A percentile compares a stretch with the other conserved stretches of the same genome.
phyloP scores from a whole-genome alignment of 805 yeast genomes.

The Ogataea paradorogensis region DNA sequence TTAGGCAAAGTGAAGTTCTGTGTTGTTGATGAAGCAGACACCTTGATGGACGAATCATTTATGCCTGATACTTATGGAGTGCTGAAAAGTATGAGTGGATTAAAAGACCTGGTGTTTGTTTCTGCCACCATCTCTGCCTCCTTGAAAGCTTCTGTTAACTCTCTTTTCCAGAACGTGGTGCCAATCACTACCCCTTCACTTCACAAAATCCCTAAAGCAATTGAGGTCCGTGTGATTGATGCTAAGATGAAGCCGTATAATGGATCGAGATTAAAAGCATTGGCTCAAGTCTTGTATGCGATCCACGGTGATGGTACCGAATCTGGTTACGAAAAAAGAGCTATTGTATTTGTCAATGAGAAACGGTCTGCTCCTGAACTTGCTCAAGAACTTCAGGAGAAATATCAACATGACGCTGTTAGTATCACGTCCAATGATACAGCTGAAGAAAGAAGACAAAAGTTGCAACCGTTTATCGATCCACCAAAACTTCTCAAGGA shows the following conservation, averaged over 20 bases:
- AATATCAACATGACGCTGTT: conserved; percentile 55
- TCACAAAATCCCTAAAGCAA: conserved; percentile 77
- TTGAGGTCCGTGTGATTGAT: conserved; percentile 72
- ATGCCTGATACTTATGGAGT: conserved; percentile 58
- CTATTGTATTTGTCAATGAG: conserved; percentile 80
- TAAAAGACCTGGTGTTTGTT: conserved; percentile 68
- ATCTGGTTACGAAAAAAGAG: conserved; percentile 68
- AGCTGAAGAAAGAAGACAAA: conserved; percentile 54
- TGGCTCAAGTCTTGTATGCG: conserved; percentile 86
- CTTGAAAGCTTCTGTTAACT: conserved; percentile 59
- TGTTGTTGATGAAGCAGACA: conserved; percentile 93
- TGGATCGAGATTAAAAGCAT: conserved; percentile 78
- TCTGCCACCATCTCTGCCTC: conserved; percentile 88
- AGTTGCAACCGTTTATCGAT: conserved; percentile 60
- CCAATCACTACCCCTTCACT: conserved; percentile 76
- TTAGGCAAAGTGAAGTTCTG: conserved; percentile 51
- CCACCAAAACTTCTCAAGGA: conserved; percentile 50
- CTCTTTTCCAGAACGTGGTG: conserved; percentile 60
- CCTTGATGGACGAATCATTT: conserved; percentile 81
- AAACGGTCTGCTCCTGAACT: conserved; percentile 60
- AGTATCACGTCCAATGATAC: conserved; percentile 67
- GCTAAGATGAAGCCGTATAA: conserved; percentile 75
- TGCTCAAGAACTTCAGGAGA: conserved; percentile 48
- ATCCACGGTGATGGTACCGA: conserved; percentile 84
- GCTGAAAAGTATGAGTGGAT: conserved; percentile 45